These are phyloP conservation scores for Chlamydomonas schloesseri DNA, from an alignment of 139 green algal genomes.

Conservation along the genomic window DNA sequence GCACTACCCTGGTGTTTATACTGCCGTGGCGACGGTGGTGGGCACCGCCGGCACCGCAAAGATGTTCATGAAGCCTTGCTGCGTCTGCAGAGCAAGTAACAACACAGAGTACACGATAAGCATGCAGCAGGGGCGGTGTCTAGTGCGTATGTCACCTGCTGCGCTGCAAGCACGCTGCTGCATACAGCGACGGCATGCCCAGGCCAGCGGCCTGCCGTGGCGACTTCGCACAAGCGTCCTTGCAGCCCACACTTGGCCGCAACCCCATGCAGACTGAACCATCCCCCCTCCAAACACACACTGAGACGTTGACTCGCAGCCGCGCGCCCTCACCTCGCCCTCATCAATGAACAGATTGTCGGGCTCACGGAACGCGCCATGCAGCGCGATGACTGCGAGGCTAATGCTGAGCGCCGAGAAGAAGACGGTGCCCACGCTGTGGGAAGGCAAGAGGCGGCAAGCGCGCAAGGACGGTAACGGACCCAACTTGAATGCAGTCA, in stretches of 20 bases:
- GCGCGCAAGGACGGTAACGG: too few relatives aligned
- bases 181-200: too few relatives aligned
- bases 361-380: slow-evolving; percentile 73
- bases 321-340: slow-evolving; percentile 17
- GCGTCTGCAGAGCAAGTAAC: slow-evolving; percentile 5
- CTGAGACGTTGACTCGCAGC: too few relatives aligned
- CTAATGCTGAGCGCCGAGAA: slow-evolving; percentile 87
- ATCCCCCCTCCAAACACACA: not conserved
- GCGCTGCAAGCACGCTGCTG: not conserved
- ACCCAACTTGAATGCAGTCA: too few relatives aligned
- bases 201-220: too few relatives aligned
- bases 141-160: too few relatives aligned
- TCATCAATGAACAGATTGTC: slow-evolving; percentile 67
- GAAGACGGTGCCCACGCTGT: slow-evolving; percentile 86
- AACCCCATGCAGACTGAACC: not conserved
- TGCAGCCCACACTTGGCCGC: not conserved
- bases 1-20: not conserved
- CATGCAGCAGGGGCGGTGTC: too few relatives aligned
- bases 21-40: not conserved
- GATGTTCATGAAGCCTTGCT: slow-evolving; percentile 42
- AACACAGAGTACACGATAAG: not conserved
- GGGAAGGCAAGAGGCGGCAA: too few relatives aligned
- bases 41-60: slow-evolving; percentile 19
- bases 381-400: slow-evolving; percentile 74
- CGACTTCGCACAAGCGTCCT: not conserved